Evolutionary conservation across 768 basidiomycete species (phyloP).

Genomic region (Pulveroboletus sp.): DNA sequence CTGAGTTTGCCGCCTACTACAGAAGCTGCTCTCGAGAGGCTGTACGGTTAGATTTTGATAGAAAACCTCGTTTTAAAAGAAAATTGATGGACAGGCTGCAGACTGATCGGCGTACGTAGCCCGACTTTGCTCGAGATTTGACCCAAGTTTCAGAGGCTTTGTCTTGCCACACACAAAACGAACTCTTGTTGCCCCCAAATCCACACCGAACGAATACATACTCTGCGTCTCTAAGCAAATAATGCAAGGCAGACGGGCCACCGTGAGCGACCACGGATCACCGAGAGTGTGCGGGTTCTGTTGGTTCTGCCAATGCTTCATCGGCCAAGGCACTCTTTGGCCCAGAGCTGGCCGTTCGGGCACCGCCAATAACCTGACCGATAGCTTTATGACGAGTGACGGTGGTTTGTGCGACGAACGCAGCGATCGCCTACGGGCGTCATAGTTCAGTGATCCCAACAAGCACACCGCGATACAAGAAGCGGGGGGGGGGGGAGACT

Average conservation of each 20-base stretch:
- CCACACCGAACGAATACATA: neutral
- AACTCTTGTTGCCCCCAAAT: no score
- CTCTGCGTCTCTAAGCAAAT: neutral
- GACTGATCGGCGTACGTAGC: no score
- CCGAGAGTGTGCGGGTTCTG: neutral
- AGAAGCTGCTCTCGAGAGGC: no score
- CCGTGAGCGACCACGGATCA: neutral
- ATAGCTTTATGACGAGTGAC: conserved; percentile 31
- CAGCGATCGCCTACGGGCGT: conserved; percentile 30
- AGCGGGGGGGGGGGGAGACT: conserved; percentile 1
- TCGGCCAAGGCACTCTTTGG: conserved; percentile 9
- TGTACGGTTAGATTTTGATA: no score
- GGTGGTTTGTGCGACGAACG: conserved; percentile 32
- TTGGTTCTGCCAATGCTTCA: conserved; percentile 22
- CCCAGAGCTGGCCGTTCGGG: conserved; percentile 3
- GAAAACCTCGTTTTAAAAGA: no score
- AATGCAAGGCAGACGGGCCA: neutral
- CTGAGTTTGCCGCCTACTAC: no score
- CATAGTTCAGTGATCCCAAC: neutral
- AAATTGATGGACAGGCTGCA: no score
- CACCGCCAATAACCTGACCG: conserved; percentile 7
- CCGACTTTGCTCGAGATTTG: no score
- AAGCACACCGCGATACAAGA: neutral
- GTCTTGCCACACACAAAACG: no score
- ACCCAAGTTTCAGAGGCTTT: no score